Evolutionary conservation across 2,329 filamentous ascomycete species (phyloP), one percentile per base, ranked within the genome.

Genomic region (Teratosphaeria destructans): DNA sequence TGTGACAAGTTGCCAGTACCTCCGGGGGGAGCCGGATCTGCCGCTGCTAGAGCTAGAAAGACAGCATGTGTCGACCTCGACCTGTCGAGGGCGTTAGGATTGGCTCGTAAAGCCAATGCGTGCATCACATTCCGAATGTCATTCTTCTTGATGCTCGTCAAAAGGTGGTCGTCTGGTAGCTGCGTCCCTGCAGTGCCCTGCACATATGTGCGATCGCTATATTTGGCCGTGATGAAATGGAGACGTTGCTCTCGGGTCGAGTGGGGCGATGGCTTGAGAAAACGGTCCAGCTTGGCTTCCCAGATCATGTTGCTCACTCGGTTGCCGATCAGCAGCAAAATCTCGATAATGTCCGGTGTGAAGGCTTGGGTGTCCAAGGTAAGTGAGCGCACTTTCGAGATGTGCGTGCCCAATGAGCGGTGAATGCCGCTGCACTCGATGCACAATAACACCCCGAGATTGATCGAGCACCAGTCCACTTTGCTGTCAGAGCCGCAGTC

Each of bases 381-480:
- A 52, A 99, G 81, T 12, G 94, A 97, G 58, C 94, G 88, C 49
- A 99, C 85, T 77, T 99, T 99, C 74, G 91, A 96, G 70, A 99
- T 96, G 73, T 99, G 94, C 1, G 94, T 99, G 12, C 94, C 94
- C 3, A 99, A 81, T 1, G 93, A 97, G 52, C 94, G 86, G 74
- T 99, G 94, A 62, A 99, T 96, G 63, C 94, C 94, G 71, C 92
- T 96, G 76, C 94, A 99, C 74, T 99, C 93, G 71, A 96, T 96
- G 76, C 94, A 99, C 23, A 99, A 82, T 58, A 99, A 87, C 61
- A 99, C 96, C 54, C 90, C 94, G 4, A 99, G 81, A 69, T 99
- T 99, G 75, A 99, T 96, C 0, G 94, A 97, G 32, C 97, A 94
- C 94, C 94, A 99, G 74, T 99, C 94, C 26, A 96, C 92, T 77